Base-by-base conservation (phyloP, 1,284 basidiomycete species). In the Butyriboletus appendiculatus region DNA sequence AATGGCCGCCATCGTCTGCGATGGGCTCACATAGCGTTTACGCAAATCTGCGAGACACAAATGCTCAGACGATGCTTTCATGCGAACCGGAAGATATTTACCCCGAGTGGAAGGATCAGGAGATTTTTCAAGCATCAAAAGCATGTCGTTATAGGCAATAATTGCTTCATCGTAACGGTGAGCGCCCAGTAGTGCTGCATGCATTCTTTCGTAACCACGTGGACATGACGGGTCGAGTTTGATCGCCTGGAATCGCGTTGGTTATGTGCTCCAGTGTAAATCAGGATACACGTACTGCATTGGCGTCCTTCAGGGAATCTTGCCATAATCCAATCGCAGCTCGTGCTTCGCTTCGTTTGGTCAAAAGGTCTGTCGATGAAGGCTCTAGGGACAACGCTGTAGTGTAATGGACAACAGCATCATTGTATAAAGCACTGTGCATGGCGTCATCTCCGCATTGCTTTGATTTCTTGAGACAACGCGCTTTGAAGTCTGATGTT, bases 311-410 rank as follows among this genome's bases (percentile, higher is more conserved):
- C 14, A 55, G 9, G 5, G 53, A 46, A 4, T 50, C 53, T 2
- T 41, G 11, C 53, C 53, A 55, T n/a, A 5, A 50, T n/a, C 10
- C 33, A 32, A 16, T 32, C 14, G 0, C 8, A 12, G 37, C 45
- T 20, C 38, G 32, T 18, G 26, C 53, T 37, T 32, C 56, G 26
- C 53, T 54, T 22, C 44, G 44, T 14, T 56, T 56, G 6, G 15
- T 18, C 18, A 56, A 28, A 8, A 50, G 5, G 16, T 20, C 33
- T 4, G 1, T 30, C 3, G 48, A 50, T 12, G 6, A 51, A 14
- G 54, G 33, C 2, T 50, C 11, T n/a, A 55, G 44, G 5, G 4
- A 6, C n/a, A 56, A 2, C 5, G 38, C 32, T 5, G 15, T n/a
- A 9, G 52, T 28, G 16, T 42, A 37, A 16, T 50, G 11, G 9